Conservation (phyloP, 352 stramenopile species). For the Globisporangium cylindrosporum region DNA sequence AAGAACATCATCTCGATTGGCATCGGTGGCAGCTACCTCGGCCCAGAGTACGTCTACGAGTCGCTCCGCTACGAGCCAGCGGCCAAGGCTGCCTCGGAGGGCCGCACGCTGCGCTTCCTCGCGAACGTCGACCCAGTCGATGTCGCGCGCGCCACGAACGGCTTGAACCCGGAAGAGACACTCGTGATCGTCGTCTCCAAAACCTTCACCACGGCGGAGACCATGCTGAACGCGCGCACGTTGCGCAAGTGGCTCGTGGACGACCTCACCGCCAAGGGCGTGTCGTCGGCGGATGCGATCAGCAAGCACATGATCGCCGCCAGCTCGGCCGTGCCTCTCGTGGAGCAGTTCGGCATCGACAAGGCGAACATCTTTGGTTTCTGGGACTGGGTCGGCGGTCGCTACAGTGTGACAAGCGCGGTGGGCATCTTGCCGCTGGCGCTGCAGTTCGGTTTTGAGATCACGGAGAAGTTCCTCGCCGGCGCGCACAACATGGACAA, state of each 20-base stretch:
- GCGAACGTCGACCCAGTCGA: constrained; percentile 99
- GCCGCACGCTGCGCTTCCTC: constrained; percentile 93
- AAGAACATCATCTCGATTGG: constrained; percentile 96
- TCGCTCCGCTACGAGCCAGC: constrained; percentile 84
- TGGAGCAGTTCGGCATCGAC: constrained; percentile 94
- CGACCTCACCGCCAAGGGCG: constrained; percentile 85
- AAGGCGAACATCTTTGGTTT: constrained; percentile 97
- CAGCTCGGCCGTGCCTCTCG: constrained; percentile 73
- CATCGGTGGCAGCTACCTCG: constrained; percentile 96
- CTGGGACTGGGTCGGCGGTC: constrained; percentile 98
- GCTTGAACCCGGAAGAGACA: constrained; percentile 95
- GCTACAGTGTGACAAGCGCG: constrained; percentile 97
- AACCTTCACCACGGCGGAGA: constrained; percentile 99
- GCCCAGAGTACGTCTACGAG: constrained; percentile 97
- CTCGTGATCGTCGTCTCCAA: constrained; percentile 98
- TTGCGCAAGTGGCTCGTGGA: constrained; percentile 95
- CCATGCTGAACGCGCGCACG: constrained; percentile 98
- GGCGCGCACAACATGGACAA: constrained; percentile 97
- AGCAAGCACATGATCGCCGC: constrained; percentile 93
- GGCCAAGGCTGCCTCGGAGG: constrained; percentile 82
- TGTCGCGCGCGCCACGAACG: constrained; percentile 84
- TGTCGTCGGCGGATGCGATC: constrained; percentile 84
- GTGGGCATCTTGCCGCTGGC: constrained; percentile 96
- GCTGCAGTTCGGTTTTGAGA: constrained; percentile 95
- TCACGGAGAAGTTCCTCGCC: constrained; percentile 91